phyloP scores from a whole-genome alignment of 208 protist species.

The Sergeia podlipaevii region DNA sequence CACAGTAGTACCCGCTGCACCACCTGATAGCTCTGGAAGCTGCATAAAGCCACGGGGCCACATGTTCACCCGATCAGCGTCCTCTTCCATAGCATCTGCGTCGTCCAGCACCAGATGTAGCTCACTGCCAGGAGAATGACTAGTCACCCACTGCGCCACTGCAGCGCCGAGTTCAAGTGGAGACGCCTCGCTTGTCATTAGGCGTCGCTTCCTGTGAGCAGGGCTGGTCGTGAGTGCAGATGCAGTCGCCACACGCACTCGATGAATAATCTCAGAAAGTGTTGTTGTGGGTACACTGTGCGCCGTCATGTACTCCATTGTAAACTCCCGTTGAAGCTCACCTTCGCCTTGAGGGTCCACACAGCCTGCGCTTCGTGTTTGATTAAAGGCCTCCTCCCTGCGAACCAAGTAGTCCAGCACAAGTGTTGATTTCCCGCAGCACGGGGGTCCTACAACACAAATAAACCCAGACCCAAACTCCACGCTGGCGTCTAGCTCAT shows the following conservation, averaged over 20 bases:
- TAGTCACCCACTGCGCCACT: slow-evolving; percentile 46
- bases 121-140: slow-evolving; percentile 43
- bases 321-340: background rate
- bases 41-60: slow-evolving; percentile 20
- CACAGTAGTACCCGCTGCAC: background rate
- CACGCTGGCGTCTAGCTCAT: slow-evolving; percentile 72
- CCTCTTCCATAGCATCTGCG: slow-evolving; percentile 54
- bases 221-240: background rate
- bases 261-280: slow-evolving; percentile 9
- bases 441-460: slow-evolving; percentile 63
- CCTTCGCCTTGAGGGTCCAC: too few species aligned
- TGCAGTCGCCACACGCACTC: slow-evolving; percentile 2
- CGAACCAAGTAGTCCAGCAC: slow-evolving; percentile 28
- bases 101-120: slow-evolving; percentile 86
- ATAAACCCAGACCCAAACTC: slow-evolving; percentile 77
- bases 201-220: slow-evolving; percentile 14
- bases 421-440: slow-evolving; percentile 72
- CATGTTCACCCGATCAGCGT: slow-evolving; percentile 26
- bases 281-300: slow-evolving; percentile 3
- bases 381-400: background rate
- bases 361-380: background rate
- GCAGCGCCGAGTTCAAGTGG: slow-evolving; percentile 46
- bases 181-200: slow-evolving; percentile 37
- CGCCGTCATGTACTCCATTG: slow-evolving; percentile 31
- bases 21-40: background rate